Conservation (phyloP, 305 asterid species). For the Fraxinus floribunda region DNA sequence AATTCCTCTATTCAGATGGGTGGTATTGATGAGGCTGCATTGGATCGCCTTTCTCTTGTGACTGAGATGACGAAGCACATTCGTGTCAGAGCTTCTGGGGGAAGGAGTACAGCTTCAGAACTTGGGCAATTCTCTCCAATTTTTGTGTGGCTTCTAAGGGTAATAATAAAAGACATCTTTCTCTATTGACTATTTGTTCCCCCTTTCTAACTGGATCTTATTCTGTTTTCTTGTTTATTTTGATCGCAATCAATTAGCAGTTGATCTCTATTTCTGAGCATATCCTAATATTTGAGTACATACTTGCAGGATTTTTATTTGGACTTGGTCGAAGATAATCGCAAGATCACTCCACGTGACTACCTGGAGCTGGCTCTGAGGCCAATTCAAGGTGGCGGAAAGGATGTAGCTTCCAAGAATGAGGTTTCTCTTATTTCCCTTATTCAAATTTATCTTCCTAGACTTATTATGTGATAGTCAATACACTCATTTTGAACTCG, state of each 20-base stretch:
- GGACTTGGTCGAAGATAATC: slow-evolving; percentile 80
- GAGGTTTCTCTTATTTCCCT: slow-evolving; percentile 50
- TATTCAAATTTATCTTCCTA: neutral
- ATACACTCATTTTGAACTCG: too few species aligned
- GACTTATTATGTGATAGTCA: neutral
- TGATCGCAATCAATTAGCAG: neutral
- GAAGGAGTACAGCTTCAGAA: slow-evolving; percentile 77
- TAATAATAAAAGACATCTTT: slow-evolving; percentile 30
- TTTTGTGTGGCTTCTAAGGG: slow-evolving; percentile 97
- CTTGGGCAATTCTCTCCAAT: slow-evolving; percentile 94
- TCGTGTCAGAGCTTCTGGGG: slow-evolving; percentile 88
- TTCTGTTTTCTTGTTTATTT: neutral
- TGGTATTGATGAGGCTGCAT: slow-evolving; percentile 39
- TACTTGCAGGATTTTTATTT: slow-evolving; percentile 80
- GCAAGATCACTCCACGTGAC: slow-evolving; percentile 94
- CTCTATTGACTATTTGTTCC: neutral
- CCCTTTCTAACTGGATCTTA: neutral
- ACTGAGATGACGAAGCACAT: slow-evolving; percentile 99
- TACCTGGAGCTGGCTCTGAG: slow-evolving; percentile 89
- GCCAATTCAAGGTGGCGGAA: slow-evolving; percentile 70
- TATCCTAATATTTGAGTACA: slow-evolving; percentile 19
- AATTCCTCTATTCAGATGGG: too few species aligned
- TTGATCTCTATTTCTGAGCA: neutral
- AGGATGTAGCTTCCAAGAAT: slow-evolving; percentile 83
- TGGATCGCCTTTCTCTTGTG: slow-evolving; percentile 93